Evolutionary conservation across 148 eudicot species (phyloP), one percentile per base, ranked within the genome.

Genomic region (Agrostemma githago): DNA sequence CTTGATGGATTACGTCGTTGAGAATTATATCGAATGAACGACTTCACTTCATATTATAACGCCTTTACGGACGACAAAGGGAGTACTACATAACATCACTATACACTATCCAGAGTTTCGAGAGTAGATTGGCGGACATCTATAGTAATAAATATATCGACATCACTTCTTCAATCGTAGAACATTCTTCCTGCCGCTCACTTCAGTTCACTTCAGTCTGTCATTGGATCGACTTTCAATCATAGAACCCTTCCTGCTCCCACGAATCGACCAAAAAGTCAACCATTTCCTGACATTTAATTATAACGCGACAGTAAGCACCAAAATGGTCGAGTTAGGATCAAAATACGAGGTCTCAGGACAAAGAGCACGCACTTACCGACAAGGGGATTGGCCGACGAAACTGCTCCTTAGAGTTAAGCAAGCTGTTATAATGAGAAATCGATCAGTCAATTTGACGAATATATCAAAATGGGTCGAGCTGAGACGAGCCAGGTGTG

Each of bases 191-290:
- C n/a, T n/a, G n/a, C n/a, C n/a, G n/a, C n/a, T n/a, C n/a, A n/a
- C n/a, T n/a, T n/a, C n/a, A n/a, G n/a, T n/a, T n/a, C n/a, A n/a
- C n/a, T n/a, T n/a, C n/a, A n/a, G n/a, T n/a, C n/a, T n/a, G n/a
- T n/a, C n/a, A n/a, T n/a, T n/a, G n/a, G 15, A 69, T 4, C 11
- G 2, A 37, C 51, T 71, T 60, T 89, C 82, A 87, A 43, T 87
- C 87, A 40, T 84, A 89, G 75, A 89, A 73, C 8, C 93, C 93
- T 65, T 91, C 96, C 54, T 89, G 91, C 80, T 91, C 96, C 96
- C 96, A 91, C 16, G 81, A 72, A 61, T 89, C 91, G 6, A 81
- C 91, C 9, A 91, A 84, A 79, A 84, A 89, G 21, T 89, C 96
- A 21, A 91, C 93, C 91, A 91, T 87, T 82, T 89, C 96, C 96